Evolutionary conservation across 257 asterid species (phyloP).

Genomic region (Solanum medicagineum): DNA sequence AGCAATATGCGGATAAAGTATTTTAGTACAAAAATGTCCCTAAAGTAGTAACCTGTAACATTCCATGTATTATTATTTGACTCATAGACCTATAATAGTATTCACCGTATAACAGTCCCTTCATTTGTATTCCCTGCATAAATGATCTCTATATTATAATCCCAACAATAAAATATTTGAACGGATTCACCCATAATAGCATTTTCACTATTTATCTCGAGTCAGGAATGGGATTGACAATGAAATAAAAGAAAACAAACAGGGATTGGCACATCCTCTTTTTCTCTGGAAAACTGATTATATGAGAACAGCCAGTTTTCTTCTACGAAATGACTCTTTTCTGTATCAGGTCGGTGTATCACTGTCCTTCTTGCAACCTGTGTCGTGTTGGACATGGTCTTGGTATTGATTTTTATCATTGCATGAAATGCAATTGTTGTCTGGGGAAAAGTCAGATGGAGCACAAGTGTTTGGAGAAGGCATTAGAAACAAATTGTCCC

Average conservation of each 20-base stretch:
- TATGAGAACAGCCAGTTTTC: not conserved
- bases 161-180: not conserved
- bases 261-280: not conserved
- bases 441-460: slow-evolving; percentile 21
- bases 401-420: slow-evolving; percentile 31
- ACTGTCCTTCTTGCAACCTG: slow-evolving; percentile 40
- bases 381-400: slow-evolving; percentile 42
- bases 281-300: not conserved
- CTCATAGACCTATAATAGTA: not conserved
- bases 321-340: not conserved
- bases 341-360: slow-evolving; percentile 24
- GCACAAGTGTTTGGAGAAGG: slow-evolving; percentile 37
- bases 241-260: not conserved
- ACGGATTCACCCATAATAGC: not conserved
- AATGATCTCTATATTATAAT: not conserved
- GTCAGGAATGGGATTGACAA: not conserved
- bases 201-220: not conserved
- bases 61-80: not conserved
- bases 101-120: not conserved
- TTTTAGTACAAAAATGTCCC: not conserved
- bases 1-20: not conserved
- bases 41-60: not conserved
- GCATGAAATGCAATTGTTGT: slow-evolving; percentile 47
- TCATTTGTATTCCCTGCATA: not conserved
- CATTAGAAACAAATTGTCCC: slow-evolving; percentile 34